A percentile compares a stretch with the other conserved stretches of the same genome.
Conservation (phyloP, 139 green algal species). For the Pleodorina starrii region DNA sequence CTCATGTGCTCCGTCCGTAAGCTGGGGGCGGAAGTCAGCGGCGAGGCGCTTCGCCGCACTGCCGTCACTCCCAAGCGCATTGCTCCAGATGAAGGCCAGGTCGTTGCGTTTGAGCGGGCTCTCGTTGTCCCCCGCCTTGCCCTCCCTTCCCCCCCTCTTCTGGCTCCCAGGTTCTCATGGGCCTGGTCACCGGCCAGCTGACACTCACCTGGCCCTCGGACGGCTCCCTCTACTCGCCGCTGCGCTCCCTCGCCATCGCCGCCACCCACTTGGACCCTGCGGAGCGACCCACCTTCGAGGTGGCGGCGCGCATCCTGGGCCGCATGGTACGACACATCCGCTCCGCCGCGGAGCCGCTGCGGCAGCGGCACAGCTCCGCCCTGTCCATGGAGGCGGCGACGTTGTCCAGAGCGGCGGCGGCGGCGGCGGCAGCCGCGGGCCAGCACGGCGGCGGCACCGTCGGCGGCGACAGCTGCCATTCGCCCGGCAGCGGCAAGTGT, state of each 20-base stretch:
- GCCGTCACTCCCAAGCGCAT: too few relatives aligned
- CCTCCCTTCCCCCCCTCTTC: too few relatives aligned
- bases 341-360: conserved; percentile 6
- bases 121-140: too few relatives aligned
- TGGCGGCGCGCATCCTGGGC: conserved; percentile 31
- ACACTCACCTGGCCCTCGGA: conserved; percentile 41
- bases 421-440: neutral
- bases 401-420: neutral
- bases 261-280: conserved; percentile 30
- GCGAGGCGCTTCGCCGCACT: too few relatives aligned
- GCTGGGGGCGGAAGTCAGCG: too few relatives aligned
- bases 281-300: conserved; percentile 33
- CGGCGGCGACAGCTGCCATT: neutral
- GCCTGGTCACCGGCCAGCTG: conserved; percentile 42
- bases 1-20: too few relatives aligned
- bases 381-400: neutral
- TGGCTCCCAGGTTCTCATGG: conserved; percentile 50
- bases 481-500: neutral
- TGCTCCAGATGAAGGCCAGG: too few relatives aligned
- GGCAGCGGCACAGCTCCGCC: conserved; percentile 33
- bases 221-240: conserved; percentile 44
- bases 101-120: too few relatives aligned
- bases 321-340: conserved; percentile 42
- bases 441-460: neutral
- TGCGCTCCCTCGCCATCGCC: conserved; percentile 32